Conservation (phyloP, 768 basidiomycete species). For the Filobasidium wieringae region DNA sequence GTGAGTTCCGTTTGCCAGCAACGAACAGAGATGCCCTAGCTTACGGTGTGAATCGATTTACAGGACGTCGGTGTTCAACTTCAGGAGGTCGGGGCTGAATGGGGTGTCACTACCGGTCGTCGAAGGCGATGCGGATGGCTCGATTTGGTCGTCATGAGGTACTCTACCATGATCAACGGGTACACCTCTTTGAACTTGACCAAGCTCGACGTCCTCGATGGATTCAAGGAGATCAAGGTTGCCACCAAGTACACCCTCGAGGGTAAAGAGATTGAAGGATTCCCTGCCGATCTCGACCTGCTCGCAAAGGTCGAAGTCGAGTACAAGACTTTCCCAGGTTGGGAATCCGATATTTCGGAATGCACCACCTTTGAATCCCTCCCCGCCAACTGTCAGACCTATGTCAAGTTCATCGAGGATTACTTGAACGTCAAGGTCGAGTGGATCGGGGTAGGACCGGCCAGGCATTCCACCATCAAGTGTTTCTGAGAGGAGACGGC, state of each 20-base stretch:
- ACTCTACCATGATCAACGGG: conserved; percentile 88
- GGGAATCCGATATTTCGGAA: conserved; percentile 65
- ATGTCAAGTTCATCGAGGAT: conserved; percentile 74
- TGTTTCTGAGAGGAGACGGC: conserved; percentile 11
- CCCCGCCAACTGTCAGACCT: conserved; percentile 72
- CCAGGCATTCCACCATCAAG: conserved; percentile 60
- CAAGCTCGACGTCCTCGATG: conserved; percentile 86
- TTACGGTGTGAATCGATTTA: background rate
- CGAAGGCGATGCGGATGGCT: conserved; percentile 93
- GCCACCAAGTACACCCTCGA: conserved; percentile 67
- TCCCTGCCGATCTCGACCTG: conserved; percentile 82
- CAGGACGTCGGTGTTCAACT: conserved; percentile 73
- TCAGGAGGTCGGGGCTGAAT: conserved; percentile 88
- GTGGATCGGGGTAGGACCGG: conserved; percentile 91
- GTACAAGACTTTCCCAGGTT: conserved; percentile 82
- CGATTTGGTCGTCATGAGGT: conserved; percentile 84
- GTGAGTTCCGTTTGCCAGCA: conserved; percentile 46
- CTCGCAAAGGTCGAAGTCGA: conserved; percentile 68
- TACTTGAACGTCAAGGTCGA: conserved; percentile 61
- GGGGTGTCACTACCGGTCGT: conserved; percentile 83
- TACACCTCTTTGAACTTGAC: conserved; percentile 89
- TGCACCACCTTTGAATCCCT: conserved; percentile 57
- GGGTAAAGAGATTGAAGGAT: conserved; percentile 64
- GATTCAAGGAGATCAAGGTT: conserved; percentile 73
- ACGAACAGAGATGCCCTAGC: background rate